Percentiles rank a stretch among this genome's conserved stretches.
phyloP scores from a whole-genome alignment of 495 filamentous ascomycete species.

The Pseudomonodictys pantanalensis region DNA sequence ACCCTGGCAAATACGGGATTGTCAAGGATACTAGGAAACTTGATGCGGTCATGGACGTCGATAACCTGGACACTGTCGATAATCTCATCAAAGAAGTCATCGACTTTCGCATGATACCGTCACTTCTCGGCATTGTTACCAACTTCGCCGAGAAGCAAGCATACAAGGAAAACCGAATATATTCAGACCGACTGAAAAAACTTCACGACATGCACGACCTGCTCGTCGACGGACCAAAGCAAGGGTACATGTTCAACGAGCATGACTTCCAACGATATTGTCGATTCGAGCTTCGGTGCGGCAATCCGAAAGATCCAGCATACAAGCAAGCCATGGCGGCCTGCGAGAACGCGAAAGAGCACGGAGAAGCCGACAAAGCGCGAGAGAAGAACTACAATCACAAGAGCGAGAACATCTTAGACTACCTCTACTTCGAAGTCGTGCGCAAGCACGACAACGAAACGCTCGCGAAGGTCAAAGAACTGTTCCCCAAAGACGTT shows the following conservation, averaged over 20 bases:
- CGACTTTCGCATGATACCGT: conserved; percentile 62
- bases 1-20: conserved; percentile 57
- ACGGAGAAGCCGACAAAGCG: not conserved
- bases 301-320: conserved; percentile 32
- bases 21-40: conserved; percentile 56
- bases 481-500: not conserved
- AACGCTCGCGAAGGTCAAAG: conserved; percentile 50
- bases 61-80: conserved; percentile 18
- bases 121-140: conserved; percentile 71
- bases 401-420: conserved; percentile 60
- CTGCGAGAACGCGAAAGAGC: conserved; percentile 7
- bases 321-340: conserved; percentile 40
- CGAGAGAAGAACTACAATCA: conserved; percentile 39
- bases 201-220: conserved; percentile 70
- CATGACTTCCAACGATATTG: conserved; percentile 54
- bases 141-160: conserved; percentile 67
- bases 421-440: conserved; percentile 67
- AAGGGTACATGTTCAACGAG: conserved; percentile 65
- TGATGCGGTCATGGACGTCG: conserved; percentile 40
- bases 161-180: conserved; percentile 60
- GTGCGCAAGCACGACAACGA: conserved; percentile 51
- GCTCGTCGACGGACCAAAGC: conserved; percentile 79
- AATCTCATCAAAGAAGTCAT: conserved; percentile 56
- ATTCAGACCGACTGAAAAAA: conserved; percentile 52
- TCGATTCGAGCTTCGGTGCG: conserved; percentile 30